Evolutionary conservation across 495 filamentous ascomycete genomes (phyloP).

Genomic region (Mycothermus thermophilus): DNA sequence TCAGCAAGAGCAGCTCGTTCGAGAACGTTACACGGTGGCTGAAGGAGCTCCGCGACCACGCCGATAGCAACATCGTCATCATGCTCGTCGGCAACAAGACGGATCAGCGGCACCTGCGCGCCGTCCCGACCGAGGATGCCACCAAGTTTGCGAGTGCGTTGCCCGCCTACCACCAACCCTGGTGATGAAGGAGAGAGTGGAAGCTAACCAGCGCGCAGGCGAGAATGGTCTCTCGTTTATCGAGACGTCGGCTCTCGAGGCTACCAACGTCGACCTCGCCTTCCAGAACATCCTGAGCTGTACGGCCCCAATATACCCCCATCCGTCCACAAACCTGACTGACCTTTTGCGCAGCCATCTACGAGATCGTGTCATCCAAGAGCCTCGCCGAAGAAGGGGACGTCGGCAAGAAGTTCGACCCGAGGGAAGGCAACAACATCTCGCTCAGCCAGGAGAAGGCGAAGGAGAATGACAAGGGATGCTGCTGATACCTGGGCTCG

Average conservation of each 20-base stretch:
- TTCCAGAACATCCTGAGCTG: slow-evolving; percentile 99
- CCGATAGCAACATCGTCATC: slow-evolving; percentile 98
- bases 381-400: slow-evolving; percentile 70
- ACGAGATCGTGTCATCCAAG: slow-evolving; percentile 97
- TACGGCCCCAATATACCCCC: slow-evolving; percentile 34
- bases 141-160: slow-evolving; percentile 92
- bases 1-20: slow-evolving; percentile 98
- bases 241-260: slow-evolving; percentile 96
- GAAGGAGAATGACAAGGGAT: slow-evolving; percentile 68
- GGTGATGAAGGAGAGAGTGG: background rate
- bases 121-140: slow-evolving; percentile 95
- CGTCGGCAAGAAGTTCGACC: slow-evolving; percentile 33
- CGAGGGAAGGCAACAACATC: slow-evolving; percentile 49
- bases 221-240: slow-evolving; percentile 96
- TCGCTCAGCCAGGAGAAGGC: slow-evolving; percentile 55
- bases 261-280: slow-evolving; percentile 97
- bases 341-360: slow-evolving; percentile 60
- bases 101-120: slow-evolving; percentile 95
- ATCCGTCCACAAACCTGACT: background rate
- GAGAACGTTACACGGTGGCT: slow-evolving; percentile 98
- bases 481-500: slow-evolving; percentile 46
- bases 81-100: slow-evolving; percentile 99
- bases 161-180: background rate
- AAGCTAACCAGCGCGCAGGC: slow-evolving; percentile 36
- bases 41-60: slow-evolving; percentile 96